phyloP scores from a whole-genome alignment of 2,329 filamentous ascomycete species.

The Aspergillus hiratsukae region DNA sequence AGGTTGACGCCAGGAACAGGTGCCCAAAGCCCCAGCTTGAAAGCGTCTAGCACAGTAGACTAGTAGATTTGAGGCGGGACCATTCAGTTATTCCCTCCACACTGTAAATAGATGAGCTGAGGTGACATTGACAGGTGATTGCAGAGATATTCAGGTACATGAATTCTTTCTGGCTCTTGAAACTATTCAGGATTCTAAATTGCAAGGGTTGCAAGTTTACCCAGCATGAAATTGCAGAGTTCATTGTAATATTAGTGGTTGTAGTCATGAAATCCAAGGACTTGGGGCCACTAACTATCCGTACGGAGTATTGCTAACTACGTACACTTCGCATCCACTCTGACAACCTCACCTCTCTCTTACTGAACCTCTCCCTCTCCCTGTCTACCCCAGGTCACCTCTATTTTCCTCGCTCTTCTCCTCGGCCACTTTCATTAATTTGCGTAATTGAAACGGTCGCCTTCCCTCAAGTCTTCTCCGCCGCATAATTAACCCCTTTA shows the following conservation, averaged over 20 bases:
- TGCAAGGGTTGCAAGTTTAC: too few relatives aligned
- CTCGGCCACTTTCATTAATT: background rate
- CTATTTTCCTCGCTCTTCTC: constrained; percentile 3
- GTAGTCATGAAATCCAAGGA: background rate
- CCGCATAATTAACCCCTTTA: constrained; percentile 1
- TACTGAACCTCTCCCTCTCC: constrained; percentile 7
- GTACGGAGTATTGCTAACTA: background rate
- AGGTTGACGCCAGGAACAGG: background rate
- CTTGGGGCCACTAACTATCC: background rate
- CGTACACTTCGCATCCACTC: background rate
- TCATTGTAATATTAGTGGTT: background rate
- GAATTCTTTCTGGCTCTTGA: background rate
- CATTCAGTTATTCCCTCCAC: background rate
- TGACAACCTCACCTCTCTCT: constrained; percentile 13
- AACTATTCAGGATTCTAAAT: background rate
- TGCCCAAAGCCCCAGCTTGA: background rate
- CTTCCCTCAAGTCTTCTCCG: background rate
- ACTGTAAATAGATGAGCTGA: background rate
- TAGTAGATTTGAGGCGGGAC: background rate
- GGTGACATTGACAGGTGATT: background rate
- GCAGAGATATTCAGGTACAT: background rate
- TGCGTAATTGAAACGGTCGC: background rate
- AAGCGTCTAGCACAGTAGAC: background rate
- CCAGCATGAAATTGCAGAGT: too few relatives aligned
- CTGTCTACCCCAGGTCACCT: constrained; percentile 2